Base-by-base conservation (phyloP, 2,329 filamentous ascomycete genomes). In the Aspergillus pseudotamarii region DNA sequence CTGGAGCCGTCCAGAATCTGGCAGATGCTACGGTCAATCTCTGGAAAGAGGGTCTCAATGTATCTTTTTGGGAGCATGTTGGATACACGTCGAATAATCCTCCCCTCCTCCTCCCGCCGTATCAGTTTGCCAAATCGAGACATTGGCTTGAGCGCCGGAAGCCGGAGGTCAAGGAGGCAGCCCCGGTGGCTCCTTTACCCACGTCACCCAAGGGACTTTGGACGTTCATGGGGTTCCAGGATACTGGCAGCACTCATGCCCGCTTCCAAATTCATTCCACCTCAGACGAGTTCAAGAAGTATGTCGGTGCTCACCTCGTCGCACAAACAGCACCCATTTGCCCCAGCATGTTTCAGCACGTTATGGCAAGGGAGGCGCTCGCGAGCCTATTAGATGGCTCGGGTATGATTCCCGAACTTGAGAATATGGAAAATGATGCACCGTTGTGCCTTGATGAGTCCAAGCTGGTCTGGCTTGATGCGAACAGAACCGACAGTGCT, bases 241-340 rank as follows among this genome's bases (percentile, higher is more conserved):
- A 69, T 28, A 54, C 23, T 19, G 43, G 41, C 4, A 19, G 21
- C 6, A 19, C 28, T 21, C 14, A 32, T 28, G 65, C 64, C 1
- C 71, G 75, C 0, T 84, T 84, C 74, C 73, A 73, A 0, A 72
- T 85, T 70, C 81, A 83, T 64, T 81, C 80, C 0, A 60, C 43
- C 3, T 71, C 65, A 0, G 59, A 73, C 0, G 69, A 76, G 38
- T 85, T 79, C 65, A 55, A 77, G 26, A 34, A 65, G 0, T 61
- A 79, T 3, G 55, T 84, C 0, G 60, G 68, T 0, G 76, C 76
- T 9, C 82, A 85, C 62, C 48, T 79, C 2, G 79, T 82, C 50
- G 77, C 75, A 0, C 62, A 76, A 36, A 77, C 78, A 0, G 80
- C 78, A 0, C 72, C 80, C 3, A 76, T 79, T 12, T 76, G 72